Percentiles rank a stretch among this genome's conserved stretches.
Conservation (phyloP, 139 green algal genomes). For the Chlamydomonas sp. region DNA sequence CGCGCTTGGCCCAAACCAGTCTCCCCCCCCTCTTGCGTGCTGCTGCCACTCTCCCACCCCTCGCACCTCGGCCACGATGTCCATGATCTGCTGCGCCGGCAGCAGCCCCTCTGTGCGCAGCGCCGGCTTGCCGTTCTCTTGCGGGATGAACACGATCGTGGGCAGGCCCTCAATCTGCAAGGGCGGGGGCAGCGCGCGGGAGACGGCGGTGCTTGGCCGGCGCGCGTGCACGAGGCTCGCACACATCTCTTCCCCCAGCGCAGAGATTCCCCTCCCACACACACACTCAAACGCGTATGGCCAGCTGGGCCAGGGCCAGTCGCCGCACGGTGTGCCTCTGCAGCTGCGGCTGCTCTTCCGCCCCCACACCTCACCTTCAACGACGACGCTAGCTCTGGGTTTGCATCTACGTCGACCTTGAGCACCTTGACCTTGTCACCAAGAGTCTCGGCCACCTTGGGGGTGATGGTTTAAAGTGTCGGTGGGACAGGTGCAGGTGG, state of each 20-base stretch:
- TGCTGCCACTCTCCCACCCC: background rate
- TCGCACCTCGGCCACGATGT: conserved; percentile 59
- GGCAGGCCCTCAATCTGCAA: conserved; percentile 89
- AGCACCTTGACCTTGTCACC: conserved; percentile 68
- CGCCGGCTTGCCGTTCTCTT: conserved; percentile 74
- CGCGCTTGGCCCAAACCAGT: background rate
- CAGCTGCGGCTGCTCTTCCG: too few relatives aligned
- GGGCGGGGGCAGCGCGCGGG: too few relatives aligned
- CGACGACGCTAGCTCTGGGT: conserved; percentile 60
- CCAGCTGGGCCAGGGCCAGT: too few relatives aligned
- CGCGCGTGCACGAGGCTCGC: too few relatives aligned
- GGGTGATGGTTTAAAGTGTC: too few relatives aligned
- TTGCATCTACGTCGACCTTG: conserved; percentile 92
- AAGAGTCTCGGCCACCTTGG: conserved; percentile 45
- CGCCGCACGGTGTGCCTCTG: too few relatives aligned
- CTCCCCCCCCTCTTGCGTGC: background rate
- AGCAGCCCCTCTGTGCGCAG: conserved; percentile 87
- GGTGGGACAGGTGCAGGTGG: too few relatives aligned
- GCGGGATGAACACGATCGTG: conserved; percentile 89
- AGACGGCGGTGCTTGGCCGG: too few relatives aligned
- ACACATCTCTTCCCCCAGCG: too few relatives aligned
- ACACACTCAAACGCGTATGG: too few relatives aligned
- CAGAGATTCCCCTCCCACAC: too few relatives aligned
- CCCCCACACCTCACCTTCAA: conserved; percentile 10
- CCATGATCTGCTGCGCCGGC: conserved; percentile 67